These are phyloP conservation scores for Penicillium flavigenum DNA, from an alignment of 495 filamentous ascomycete genomes.

Conservation along the genomic window DNA sequence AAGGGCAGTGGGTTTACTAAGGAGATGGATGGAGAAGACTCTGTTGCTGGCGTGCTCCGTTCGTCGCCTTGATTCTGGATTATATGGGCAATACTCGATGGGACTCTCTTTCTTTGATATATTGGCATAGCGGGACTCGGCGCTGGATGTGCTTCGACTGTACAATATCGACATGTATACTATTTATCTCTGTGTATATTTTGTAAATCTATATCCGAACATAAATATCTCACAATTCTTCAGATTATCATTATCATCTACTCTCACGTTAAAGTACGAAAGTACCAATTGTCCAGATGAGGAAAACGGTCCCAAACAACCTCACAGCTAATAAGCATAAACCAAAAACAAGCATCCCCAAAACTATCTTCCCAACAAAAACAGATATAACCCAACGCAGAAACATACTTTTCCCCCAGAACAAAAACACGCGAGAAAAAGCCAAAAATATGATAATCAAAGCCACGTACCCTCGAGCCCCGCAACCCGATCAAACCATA, in stretches of 20 bases:
- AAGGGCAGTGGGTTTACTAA: constrained; percentile 25
- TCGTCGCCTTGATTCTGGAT: constrained; percentile 17
- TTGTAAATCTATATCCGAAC: neutral
- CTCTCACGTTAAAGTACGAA: neutral
- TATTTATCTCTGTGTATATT: constrained; percentile 1
- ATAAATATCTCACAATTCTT: neutral
- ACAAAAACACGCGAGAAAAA: constrained; percentile 6
- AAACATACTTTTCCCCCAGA: no score
- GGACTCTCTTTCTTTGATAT: constrained; percentile 3
- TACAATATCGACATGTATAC: constrained; percentile 9
- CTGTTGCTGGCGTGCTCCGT: constrained; percentile 17
- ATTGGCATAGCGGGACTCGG: constrained; percentile 18
- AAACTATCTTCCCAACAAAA: neutral
- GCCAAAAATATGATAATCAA: neutral
- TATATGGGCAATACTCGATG: neutral
- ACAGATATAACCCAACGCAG: no score
- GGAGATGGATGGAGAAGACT: constrained; percentile 16
- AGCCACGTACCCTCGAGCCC: constrained; percentile 14
- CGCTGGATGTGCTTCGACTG: constrained; percentile 9
- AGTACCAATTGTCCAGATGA: neutral
- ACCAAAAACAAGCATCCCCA: neutral
- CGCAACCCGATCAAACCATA: constrained; percentile 12
- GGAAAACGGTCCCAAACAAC: neutral
- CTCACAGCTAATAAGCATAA: neutral
- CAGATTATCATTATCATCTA: neutral